phyloP scores from a whole-genome alignment of 2,329 filamentous ascomycete species.

The Emergomyces africanus region DNA sequence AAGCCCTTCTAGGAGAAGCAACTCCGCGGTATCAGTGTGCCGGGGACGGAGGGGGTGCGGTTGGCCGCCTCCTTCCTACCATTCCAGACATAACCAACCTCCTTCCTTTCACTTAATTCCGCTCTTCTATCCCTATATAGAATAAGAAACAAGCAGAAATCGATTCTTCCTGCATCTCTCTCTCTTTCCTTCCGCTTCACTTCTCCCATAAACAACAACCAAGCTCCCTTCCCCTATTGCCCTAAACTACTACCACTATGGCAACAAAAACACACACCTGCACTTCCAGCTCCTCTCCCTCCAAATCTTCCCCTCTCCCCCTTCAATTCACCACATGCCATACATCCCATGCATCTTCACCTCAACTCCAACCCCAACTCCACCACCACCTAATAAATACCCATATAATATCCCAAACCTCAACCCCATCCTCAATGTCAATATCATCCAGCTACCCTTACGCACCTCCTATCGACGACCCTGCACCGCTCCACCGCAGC shows the following conservation, averaged over 20 bases:
- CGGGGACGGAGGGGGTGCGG: not conserved
- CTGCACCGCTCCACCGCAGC: slow-evolving; percentile 6
- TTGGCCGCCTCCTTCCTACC: too few species aligned
- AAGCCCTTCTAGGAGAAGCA: too few species aligned
- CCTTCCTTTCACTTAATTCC: too few species aligned
- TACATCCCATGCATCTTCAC: not conserved
- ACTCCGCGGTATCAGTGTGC: not conserved
- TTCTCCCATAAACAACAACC: not conserved
- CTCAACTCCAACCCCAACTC: not conserved
- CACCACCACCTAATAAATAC: not conserved
- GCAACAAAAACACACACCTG: not conserved
- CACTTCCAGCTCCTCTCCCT: not conserved
- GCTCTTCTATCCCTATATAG: too few species aligned
- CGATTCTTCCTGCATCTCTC: not conserved
- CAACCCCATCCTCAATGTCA: not conserved
- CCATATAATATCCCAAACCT: not conserved
- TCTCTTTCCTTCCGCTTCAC: not conserved
- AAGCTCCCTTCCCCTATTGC: not conserved
- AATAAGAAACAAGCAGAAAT: not conserved
- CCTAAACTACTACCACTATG: not conserved
- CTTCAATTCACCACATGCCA: not conserved
- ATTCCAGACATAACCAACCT: too few species aligned
- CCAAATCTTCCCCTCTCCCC: not conserved
- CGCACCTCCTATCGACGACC: not conserved
- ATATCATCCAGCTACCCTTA: not conserved